Percentiles rank a stretch among this genome's conserved stretches.
Conservation (phyloP, 2,329 filamentous ascomycete genomes). For the Penicillium decumbens region DNA sequence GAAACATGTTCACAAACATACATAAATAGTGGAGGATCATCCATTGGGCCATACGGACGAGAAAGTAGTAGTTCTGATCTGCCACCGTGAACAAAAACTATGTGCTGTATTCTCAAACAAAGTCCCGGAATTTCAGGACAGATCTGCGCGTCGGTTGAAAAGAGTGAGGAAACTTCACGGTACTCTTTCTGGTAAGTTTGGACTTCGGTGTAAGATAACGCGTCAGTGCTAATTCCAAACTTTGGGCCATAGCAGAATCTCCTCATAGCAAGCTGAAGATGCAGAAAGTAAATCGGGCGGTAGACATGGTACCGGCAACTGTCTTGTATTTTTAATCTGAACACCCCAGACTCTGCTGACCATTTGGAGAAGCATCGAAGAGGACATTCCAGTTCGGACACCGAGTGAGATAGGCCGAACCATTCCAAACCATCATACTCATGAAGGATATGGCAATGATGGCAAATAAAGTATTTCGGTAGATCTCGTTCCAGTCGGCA, state of each 20-base stretch:
- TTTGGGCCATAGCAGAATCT: neutral
- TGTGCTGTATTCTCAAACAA: neutral
- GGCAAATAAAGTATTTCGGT: neutral
- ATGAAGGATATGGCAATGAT: neutral
- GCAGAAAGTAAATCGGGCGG: neutral
- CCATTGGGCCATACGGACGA: neutral
- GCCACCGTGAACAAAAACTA: neutral
- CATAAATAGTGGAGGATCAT: neutral
- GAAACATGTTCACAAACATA: neutral
- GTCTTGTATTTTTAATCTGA: neutral
- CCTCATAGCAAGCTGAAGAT: constrained; percentile 2
- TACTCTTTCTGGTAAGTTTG: too few relatives aligned
- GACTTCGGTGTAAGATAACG: constrained; percentile 33
- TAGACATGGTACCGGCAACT: neutral
- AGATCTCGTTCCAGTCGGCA: neutral
- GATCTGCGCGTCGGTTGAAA: constrained; percentile 1
- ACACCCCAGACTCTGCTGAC: neutral
- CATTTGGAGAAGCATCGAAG: neutral
- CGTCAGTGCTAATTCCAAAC: constrained; percentile 2
- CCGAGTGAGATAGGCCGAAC: neutral
- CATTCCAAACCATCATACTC: neutral
- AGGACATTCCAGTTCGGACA: neutral
- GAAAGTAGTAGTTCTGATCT: neutral
- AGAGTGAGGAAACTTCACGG: neutral
- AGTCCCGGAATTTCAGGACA: neutral